Evolutionary conservation across 140 eudicot species (phyloP), one percentile per base, ranked within the genome.

Genomic region (Ambrosia hybrid): DNA sequence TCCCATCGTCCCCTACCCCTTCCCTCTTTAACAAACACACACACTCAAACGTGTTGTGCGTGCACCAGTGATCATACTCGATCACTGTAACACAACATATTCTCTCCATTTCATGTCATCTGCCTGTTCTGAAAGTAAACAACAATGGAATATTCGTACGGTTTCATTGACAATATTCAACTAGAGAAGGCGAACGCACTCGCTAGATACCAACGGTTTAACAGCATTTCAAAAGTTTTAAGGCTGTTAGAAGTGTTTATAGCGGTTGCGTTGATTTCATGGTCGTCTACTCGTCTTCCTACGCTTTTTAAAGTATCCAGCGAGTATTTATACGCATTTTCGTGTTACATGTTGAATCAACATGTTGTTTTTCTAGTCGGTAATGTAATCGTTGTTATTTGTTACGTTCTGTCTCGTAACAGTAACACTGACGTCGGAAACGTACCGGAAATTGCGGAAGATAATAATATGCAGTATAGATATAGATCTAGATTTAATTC

Each of bases 291-390:
- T 3, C 79, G 83, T 5, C 71, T 88, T 6, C 87, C 96, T 26
- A 36, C 75, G 11, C 65, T 73, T 67, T 67, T 79, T 72, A 78
- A 57, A 67, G 34, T 73, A 12, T 62, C 76, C 70, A 80, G 77
- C 43, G 74, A 62, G 53, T 81, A 56, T 64, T 3, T 83, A 2
- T 66, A 67, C 62, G 70, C 65, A 16, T 14, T 70, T 51, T 77
- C 75, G 0, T 46, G 51, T 55, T 83, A 70, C 49, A 4, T 89
- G 1, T 26, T 85, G 75, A 88, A 85, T 73, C 92, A 88, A 73
- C 96, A 79, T 77, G 83, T 92, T 0, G 89, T 81, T 48, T 92
- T 92, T 69, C 78, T 92, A 1, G 68, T 92, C 87, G 95, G 96
- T 14, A 92, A 89, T 73, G 76, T 73, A 1, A 89, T 92, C 1